A percentile compares a stretch with the other conserved stretches of the same genome.
phyloP scores from a whole-genome alignment of 495 filamentous ascomycete genomes.

The Penicillium atrosanguineum region DNA sequence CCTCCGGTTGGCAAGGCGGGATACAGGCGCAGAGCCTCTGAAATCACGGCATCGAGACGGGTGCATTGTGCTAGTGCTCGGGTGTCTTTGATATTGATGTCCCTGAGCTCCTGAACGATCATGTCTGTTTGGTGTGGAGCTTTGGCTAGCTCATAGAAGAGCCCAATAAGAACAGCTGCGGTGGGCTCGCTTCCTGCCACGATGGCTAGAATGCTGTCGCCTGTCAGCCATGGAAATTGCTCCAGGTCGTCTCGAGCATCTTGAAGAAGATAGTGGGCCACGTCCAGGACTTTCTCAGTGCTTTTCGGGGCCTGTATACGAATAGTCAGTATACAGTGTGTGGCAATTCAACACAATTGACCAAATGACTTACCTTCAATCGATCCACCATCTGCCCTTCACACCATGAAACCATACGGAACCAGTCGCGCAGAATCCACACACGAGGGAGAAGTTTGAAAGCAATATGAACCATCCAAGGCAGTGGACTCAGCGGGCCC shows the following conservation, averaged over 20 bases:
- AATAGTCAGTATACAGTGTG: neutral
- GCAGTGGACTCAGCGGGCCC: conserved; percentile 26
- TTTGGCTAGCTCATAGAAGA: conserved; percentile 18
- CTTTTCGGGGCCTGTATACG: conserved; percentile 1
- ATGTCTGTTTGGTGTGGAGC: conserved; percentile 7
- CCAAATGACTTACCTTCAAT: neutral
- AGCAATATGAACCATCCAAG: conserved; percentile 35
- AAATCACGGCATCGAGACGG: conserved; percentile 46
- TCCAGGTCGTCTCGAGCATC: conserved; percentile 3
- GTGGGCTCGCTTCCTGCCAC: conserved; percentile 23
- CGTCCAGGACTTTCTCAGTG: conserved; percentile 8
- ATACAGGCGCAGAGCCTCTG: conserved; percentile 51
- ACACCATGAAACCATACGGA: conserved; percentile 19
- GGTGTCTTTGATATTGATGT: conserved; percentile 6
- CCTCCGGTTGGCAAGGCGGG: conserved; percentile 42
- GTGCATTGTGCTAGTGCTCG: conserved; percentile 28
- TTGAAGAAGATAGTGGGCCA: conserved; percentile 29
- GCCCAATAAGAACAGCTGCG: conserved; percentile 8
- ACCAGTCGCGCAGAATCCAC: conserved; percentile 14
- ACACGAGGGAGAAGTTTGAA: conserved; percentile 18
- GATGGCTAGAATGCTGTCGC: conserved; percentile 18
- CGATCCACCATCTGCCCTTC: conserved; percentile 12
- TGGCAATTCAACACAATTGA: neutral
- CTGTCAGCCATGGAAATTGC: conserved; percentile 11
- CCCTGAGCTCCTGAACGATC: conserved; percentile 12